Conservation (phyloP, 176 grass and related monocot species). For the Otatea glauca region DNA sequence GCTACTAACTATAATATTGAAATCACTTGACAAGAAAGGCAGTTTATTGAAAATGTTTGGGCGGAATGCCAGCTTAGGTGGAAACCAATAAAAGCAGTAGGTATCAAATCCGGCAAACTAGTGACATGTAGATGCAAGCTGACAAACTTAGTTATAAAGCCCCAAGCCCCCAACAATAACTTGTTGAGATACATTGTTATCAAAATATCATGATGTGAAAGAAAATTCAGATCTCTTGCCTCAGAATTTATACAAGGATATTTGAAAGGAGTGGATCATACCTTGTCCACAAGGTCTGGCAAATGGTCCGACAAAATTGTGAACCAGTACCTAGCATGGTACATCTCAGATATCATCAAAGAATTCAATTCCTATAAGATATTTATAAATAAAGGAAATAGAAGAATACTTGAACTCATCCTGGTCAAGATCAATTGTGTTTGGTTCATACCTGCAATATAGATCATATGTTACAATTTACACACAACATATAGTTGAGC, state of each 20-base stretch:
- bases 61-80: conserved; percentile 22
- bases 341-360: conserved; percentile 47
- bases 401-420: conserved; percentile 88
- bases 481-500: neutral
- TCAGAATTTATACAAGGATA: conserved; percentile 18
- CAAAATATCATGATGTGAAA: conserved; percentile 20
- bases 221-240: conserved; percentile 14
- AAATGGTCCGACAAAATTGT: conserved; percentile 81
- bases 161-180: neutral
- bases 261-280: conserved; percentile 48
- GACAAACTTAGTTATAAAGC: conserved; percentile 11
- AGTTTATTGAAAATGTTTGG: neutral
- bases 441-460: conserved; percentile 91
- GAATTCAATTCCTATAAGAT: conserved; percentile 25
- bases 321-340: conserved; percentile 86
- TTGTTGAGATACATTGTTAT: conserved; percentile 18
- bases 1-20: conserved; percentile 2
- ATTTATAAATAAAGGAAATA: conserved; percentile 41
- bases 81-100: conserved; percentile 14
- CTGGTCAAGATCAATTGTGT: conserved; percentile 91
- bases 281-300: conserved; percentile 94
- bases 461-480: conserved; percentile 34
- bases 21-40: conserved; percentile 8
- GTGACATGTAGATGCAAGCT: neutral
- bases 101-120: conserved; percentile 10